Evolutionary conservation across 352 stramenopile genomes (phyloP).

Genomic region (Discostella stelligera): DNA sequence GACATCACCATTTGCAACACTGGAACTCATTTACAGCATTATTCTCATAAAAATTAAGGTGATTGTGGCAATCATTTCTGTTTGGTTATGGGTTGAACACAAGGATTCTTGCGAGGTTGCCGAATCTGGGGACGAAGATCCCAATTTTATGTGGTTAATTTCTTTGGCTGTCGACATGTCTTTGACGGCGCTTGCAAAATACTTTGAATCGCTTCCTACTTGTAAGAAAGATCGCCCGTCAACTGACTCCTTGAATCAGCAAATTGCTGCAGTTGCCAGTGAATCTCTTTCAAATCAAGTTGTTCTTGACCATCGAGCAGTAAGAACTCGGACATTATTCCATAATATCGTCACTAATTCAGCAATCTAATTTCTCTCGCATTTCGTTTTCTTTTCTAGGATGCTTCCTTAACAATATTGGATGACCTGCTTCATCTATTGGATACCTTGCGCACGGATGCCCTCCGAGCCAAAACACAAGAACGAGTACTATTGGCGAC

Average conservation of each 20-base stretch:
- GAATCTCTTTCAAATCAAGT: conserved; percentile 57
- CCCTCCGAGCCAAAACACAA: conserved; percentile 66
- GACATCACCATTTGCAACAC: not conserved
- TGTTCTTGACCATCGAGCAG: conserved; percentile 52
- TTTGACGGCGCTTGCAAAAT: conserved; percentile 26
- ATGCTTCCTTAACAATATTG: conserved; percentile 57
- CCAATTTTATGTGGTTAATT: conserved; percentile 67
- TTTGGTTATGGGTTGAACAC: conserved; percentile 73
- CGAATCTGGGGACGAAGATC: conserved; percentile 55
- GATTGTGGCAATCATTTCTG: conserved; percentile 55
- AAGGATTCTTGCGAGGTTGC: conserved; percentile 64
- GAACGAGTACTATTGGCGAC: conserved; percentile 68
- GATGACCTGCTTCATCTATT: conserved; percentile 59
- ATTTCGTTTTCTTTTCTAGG: conserved; percentile 15
- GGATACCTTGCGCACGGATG: conserved; percentile 61
- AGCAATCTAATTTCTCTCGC: not conserved
- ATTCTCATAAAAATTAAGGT: conserved; percentile 10
- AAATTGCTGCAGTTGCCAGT: conserved; percentile 53
- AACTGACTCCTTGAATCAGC: conserved; percentile 30
- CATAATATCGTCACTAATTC: not conserved
- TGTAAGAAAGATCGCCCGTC: conserved; percentile 1
- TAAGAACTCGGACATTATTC: conserved; percentile 13
- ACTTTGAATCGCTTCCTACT: conserved; percentile 13
- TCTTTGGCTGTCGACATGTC: conserved; percentile 58
- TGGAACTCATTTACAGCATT: not conserved